Evolutionary conservation across 768 basidiomycete genomes (phyloP).

Genomic region (Termitomyces sp.): DNA sequence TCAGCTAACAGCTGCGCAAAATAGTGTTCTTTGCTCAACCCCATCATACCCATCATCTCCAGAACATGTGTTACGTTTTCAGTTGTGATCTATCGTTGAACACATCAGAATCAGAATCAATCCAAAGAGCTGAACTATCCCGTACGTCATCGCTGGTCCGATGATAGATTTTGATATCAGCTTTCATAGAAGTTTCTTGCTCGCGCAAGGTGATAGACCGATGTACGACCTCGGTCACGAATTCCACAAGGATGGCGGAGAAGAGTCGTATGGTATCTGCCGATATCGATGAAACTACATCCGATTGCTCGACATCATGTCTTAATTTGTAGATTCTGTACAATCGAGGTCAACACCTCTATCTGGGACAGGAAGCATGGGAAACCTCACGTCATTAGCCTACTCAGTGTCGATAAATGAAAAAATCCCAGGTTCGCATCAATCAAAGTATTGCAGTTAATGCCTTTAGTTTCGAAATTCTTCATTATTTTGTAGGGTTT

Average conservation of each 20-base stretch:
- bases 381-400: conserved; percentile 31
- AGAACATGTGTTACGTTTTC: conserved; percentile 45
- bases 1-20: conserved; percentile 29
- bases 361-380: neutral
- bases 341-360: neutral
- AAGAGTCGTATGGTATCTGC: conserved; percentile 42
- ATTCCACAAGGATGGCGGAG: conserved; percentile 40
- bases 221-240: conserved; percentile 46
- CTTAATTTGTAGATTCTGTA: conserved; percentile 19
- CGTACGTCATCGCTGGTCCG: conserved; percentile 37
- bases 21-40: conserved; percentile 32
- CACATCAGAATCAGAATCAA: neutral
- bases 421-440: conserved; percentile 44
- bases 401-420: conserved; percentile 33
- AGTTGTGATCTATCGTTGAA: conserved; percentile 31
- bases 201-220: conserved; percentile 51
- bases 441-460: conserved; percentile 39
- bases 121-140: neutral
- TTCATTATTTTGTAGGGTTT: conserved; percentile 39
- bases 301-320: conserved; percentile 14
- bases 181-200: conserved; percentile 54
- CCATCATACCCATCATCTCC: conserved; percentile 37
- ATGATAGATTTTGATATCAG: conserved; percentile 57
- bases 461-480: conserved; percentile 35
- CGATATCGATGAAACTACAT: conserved; percentile 35